Percentiles rank a stretch among this genome's conserved stretches.
phyloP scores from a whole-genome alignment of 148 eudicot genomes.

The Cornus controversa region DNA sequence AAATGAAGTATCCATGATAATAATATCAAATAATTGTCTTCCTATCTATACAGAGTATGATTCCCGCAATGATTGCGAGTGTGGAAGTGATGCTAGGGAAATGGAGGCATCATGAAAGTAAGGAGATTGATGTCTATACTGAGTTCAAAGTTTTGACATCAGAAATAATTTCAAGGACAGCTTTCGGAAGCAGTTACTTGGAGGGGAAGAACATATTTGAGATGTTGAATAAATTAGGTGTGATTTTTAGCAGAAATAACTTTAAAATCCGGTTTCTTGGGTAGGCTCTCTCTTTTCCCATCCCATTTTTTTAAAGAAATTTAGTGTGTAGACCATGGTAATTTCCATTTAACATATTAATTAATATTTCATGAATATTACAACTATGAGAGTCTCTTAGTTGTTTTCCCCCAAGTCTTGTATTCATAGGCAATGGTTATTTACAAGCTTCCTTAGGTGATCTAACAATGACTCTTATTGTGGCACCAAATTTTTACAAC shows the following conservation, averaged over 20 bases:
- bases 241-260: background rate
- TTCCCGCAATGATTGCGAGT: constrained; percentile 24
- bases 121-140: constrained; percentile 17
- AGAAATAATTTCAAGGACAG: constrained; percentile 25
- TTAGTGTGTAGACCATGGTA: no score
- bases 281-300: constrained; percentile 6
- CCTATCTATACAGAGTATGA: constrained; percentile 17
- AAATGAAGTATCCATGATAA: no score
- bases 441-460: no score
- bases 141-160: constrained; percentile 22
- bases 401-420: no score
- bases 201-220: constrained; percentile 22
- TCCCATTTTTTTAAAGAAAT: no score
- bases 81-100: constrained; percentile 21
- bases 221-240: constrained; percentile 1
- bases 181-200: constrained; percentile 25
- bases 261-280: constrained; percentile 4
- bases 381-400: no score
- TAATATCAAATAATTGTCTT: background rate
- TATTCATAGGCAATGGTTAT: no score
- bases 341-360: no score
- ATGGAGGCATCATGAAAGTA: constrained; percentile 18
- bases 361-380: no score
- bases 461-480: no score
- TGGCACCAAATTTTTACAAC: no score